Conservation (phyloP, 2,329 filamentous ascomycete species). For the Coniochaeta sp. region DNA sequence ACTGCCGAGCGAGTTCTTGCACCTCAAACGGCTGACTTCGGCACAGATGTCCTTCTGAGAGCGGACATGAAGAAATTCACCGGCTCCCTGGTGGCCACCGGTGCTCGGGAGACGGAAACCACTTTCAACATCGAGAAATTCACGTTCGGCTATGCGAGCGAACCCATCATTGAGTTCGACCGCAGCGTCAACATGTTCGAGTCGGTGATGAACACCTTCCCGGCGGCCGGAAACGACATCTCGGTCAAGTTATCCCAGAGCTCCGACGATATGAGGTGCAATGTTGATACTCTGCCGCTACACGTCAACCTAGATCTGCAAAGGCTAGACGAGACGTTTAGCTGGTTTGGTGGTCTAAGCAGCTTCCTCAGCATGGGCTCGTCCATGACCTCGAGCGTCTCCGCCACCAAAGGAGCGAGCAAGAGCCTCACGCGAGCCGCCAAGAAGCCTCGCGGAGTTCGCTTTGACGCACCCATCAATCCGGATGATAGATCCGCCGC, state of each 20-base stretch:
- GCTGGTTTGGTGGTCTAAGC: constrained; percentile 85
- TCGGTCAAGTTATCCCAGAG: constrained; percentile 44
- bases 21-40: constrained; percentile 29
- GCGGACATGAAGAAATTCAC: constrained; percentile 38
- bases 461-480: constrained; percentile 47
- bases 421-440: constrained; percentile 25
- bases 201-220: constrained; percentile 52
- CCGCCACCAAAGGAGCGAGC: constrained; percentile 24
- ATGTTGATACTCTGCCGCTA: constrained; percentile 70
- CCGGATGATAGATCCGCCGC: constrained; percentile 38
- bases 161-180: constrained; percentile 58
- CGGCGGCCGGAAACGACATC: constrained; percentile 50
- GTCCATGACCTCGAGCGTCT: constrained; percentile 71
- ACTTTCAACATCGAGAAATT: constrained; percentile 49
- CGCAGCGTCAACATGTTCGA: constrained; percentile 48
- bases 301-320: constrained; percentile 71
- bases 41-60: constrained; percentile 45
- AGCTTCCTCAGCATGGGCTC: constrained; percentile 83
- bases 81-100: constrained; percentile 20
- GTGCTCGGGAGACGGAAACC: constrained; percentile 19
- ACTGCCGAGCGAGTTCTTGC: constrained; percentile 38
- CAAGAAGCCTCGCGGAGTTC: constrained; percentile 47
- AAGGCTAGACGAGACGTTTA: constrained; percentile 76
- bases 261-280: constrained; percentile 40
- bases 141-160: constrained; percentile 54